A percentile compares a stretch with the other conserved stretches of the same genome.
Evolutionary conservation across 2,329 filamentous ascomycete genomes (phyloP).

Genomic region (Aspergillus sergii): DNA sequence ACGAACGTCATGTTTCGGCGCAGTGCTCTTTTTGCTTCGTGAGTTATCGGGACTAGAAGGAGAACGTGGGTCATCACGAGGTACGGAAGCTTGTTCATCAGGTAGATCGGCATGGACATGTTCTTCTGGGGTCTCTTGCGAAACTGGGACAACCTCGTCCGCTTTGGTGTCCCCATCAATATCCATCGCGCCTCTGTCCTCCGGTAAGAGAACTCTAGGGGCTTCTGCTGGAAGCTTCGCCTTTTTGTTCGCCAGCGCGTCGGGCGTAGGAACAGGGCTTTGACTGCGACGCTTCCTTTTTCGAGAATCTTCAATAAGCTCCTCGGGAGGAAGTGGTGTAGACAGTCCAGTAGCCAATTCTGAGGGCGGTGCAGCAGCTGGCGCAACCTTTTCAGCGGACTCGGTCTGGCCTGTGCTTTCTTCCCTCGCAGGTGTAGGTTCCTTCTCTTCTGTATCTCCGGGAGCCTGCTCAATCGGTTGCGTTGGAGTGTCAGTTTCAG

Average conservation of each 20-base stretch:
- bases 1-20: constrained; percentile 45
- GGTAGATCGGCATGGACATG: constrained; percentile 13
- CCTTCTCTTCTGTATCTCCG: constrained; percentile 12
- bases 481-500: constrained; percentile 18
- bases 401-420: constrained; percentile 24
- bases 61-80: constrained; percentile 17
- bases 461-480: constrained; percentile 30
- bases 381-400: constrained; percentile 18
- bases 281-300: constrained; percentile 70
- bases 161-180: constrained; percentile 14
- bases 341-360: constrained; percentile 30
- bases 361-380: constrained; percentile 24
- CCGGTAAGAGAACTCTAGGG: constrained; percentile 33
- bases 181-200: constrained; percentile 27
- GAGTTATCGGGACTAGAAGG: constrained; percentile 10
- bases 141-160: constrained; percentile 18
- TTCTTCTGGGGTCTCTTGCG: constrained; percentile 20
- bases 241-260: constrained; percentile 60
- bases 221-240: constrained; percentile 51
- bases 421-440: constrained; percentile 16
- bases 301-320: constrained; percentile 56
- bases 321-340: constrained; percentile 34
- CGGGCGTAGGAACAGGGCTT: constrained; percentile 60
- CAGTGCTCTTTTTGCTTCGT: constrained; percentile 22
- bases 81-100: constrained; percentile 20